phyloP scores from a whole-genome alignment of 306 rosid species.

The Delonix regia region DNA sequence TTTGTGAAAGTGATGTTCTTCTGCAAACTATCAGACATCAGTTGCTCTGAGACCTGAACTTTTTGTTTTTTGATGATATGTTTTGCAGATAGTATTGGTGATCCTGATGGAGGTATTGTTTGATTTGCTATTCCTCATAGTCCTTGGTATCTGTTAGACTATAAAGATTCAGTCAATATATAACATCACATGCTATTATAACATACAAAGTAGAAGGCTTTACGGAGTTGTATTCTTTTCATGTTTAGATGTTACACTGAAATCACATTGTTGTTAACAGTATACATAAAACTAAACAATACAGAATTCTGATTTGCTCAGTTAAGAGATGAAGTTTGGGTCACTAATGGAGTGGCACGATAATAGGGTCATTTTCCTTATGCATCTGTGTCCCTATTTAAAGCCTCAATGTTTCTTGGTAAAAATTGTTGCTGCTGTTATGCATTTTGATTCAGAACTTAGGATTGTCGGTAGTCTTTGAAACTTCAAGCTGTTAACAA shows the following conservation, averaged over 20 bases:
- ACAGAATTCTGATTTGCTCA: neutral
- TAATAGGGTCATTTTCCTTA: neutral
- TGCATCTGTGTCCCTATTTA: neutral
- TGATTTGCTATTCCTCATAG: conserved; percentile 11
- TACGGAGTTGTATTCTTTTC: conserved; percentile 1
- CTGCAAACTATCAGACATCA: neutral
- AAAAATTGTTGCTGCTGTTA: neutral
- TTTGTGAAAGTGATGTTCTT: conserved; percentile 18
- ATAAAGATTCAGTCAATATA: conserved; percentile 5
- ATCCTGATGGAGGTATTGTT: conserved; percentile 84
- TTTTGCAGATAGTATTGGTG: conserved; percentile 63
- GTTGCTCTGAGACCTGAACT: conserved; percentile 43
- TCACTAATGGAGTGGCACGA: neutral
- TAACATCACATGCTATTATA: conserved; percentile 26
- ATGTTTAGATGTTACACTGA: neutral
- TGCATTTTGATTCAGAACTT: conserved; percentile 21
- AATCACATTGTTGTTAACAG: neutral
- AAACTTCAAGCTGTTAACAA: conserved; percentile 16
- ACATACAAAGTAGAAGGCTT: conserved; percentile 2
- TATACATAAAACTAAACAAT: conserved; percentile 2
- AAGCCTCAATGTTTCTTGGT: conserved; percentile 14
- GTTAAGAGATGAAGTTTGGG: conserved; percentile 7
- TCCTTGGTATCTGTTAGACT: conserved; percentile 14
- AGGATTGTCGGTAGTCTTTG: neutral
- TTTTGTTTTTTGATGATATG: conserved; percentile 35